Evolutionary conservation across 1,284 basidiomycete species (phyloP), one percentile per base, ranked within the genome.

Genomic region (Marasmius tenuissimus): DNA sequence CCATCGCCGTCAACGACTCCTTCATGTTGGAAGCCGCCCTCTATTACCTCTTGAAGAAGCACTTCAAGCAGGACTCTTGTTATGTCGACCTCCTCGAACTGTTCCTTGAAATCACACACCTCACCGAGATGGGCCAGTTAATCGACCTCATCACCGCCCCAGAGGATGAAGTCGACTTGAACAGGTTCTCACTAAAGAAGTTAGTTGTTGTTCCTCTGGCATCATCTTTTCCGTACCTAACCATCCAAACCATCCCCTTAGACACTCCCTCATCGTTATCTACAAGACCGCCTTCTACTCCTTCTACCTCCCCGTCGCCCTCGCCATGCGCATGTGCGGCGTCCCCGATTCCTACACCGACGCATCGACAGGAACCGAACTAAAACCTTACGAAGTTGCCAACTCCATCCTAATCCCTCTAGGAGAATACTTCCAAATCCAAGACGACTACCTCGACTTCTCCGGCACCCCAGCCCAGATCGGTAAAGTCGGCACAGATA

Each of bases 211-310:
- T 60, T 16, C 40, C 52, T 33, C 48, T 22, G 11, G 20, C 10
- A 14, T 12, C 38, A 27, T 22, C 45, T 38, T 71, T 35, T 61
- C 34, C 47, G 11, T 5, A 58, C 55, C 57, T 60, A 51, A 38
- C 18, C 60, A 47, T 53, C 38, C 9, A 14, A 27, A 40, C 18
- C 35, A 34, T 39, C 14, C 1, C 61, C 2, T 70, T 70, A 96
- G 93, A 72, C 95, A 98, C 75, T 87, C 88, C 68, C 85, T 95
- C 63, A 99, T 98, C 73, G 96, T 98, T 57, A 86, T 95, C 65
- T 98, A 97, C 87, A 99, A 99, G 80, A 98, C 97, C 18, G 94
- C 97, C 0, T 98, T 87, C 80, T 99, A 99, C 80, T 98, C 95
- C 35, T 99, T 98, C 85, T 98, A 98, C 81, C 92, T 99, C 65